Evolutionary conservation across 306 rosid species (phyloP).

Genomic region (Vachellia collinsii): DNA sequence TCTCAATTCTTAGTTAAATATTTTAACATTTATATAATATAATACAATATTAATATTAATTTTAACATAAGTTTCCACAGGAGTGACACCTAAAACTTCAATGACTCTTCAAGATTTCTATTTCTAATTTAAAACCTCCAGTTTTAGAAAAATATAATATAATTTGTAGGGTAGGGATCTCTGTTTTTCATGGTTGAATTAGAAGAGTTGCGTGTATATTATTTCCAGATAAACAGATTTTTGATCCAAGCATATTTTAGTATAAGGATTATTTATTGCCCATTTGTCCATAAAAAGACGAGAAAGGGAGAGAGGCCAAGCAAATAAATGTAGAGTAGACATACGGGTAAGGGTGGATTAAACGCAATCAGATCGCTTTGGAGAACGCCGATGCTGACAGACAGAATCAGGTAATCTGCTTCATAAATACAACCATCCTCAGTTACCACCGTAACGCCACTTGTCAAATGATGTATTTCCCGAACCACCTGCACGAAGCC

Average conservation of each 20-base stretch:
- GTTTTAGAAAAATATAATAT: too few species aligned
- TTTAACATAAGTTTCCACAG: neutral
- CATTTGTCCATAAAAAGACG: neutral
- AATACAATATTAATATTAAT: too few species aligned
- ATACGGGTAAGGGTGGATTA: slow-evolving; percentile 86
- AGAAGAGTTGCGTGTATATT: neutral
- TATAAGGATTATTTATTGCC: neutral
- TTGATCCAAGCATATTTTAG: neutral
- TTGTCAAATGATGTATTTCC: slow-evolving; percentile 82
- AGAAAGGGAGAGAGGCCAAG: neutral
- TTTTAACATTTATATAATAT: too few species aligned
- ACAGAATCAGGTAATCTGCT: slow-evolving; percentile 81
- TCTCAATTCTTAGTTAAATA: too few species aligned
- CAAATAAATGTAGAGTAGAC: slow-evolving; percentile 39
- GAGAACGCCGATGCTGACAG: slow-evolving; percentile 96
- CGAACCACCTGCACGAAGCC: slow-evolving; percentile 82
- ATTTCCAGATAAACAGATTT: neutral
- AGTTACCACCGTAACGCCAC: slow-evolving; percentile 76
- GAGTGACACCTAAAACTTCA: neutral
- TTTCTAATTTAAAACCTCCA: neutral
- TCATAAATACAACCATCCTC: slow-evolving; percentile 86
- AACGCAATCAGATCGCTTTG: slow-evolving; percentile 86
- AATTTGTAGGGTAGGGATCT: neutral
- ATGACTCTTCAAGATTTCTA: neutral
- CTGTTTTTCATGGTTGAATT: neutral